phyloP scores from a whole-genome alignment of 2,329 filamentous ascomycete genomes.

The Dothistroma pini region DNA sequence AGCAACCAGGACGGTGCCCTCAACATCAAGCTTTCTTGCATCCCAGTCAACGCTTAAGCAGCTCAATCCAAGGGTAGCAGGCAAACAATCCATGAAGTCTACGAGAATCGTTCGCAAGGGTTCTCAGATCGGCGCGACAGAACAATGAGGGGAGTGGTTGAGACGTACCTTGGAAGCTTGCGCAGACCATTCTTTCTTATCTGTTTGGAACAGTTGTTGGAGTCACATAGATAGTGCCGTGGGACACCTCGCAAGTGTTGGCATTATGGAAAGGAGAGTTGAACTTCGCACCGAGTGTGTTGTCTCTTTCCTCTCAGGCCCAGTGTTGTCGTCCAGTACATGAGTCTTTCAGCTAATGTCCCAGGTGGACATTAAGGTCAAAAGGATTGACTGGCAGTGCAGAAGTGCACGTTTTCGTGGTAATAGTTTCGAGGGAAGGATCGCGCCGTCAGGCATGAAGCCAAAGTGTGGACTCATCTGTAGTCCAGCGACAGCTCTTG shows the following conservation, averaged over 20 bases:
- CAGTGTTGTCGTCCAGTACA: too few species aligned
- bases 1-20: slow-evolving; percentile 3
- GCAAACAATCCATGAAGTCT: neutral
- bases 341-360: too few species aligned
- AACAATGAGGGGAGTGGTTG: too few species aligned
- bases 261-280: neutral
- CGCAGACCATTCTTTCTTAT: neutral
- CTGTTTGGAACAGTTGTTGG: neutral
- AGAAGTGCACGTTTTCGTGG: too few species aligned
- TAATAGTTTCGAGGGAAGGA: too few species aligned
- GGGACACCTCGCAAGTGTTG: neutral
- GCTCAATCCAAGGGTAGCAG: neutral
- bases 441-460: too few species aligned
- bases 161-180: neutral
- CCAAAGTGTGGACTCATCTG: too few species aligned
- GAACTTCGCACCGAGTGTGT: neutral
- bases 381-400: too few species aligned
- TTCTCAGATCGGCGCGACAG: neutral
- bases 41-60: neutral
- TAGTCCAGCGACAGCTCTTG: too few species aligned
- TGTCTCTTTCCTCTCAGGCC: neutral
- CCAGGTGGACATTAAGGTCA: too few species aligned
- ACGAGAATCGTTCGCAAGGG: neutral
- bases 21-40: slow-evolving; percentile 7
- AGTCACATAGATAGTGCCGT: neutral